Percentiles rank a stretch among this genome's conserved stretches.
Evolutionary conservation across 495 filamentous ascomycete genomes (phyloP).

Genomic region (Neurospora sp.): DNA sequence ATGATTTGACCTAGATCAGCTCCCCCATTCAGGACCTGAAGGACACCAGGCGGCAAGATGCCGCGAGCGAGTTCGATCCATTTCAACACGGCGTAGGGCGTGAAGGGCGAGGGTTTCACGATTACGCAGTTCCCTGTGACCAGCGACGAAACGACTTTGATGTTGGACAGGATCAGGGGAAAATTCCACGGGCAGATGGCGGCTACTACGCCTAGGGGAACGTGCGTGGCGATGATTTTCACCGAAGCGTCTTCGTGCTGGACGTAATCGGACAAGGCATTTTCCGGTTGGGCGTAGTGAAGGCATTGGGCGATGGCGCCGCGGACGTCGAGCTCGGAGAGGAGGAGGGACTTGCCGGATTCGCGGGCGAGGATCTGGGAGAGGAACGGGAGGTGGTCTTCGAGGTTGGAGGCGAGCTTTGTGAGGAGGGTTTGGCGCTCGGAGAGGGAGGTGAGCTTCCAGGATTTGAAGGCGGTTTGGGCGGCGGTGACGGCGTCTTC

Average conservation of each 20-base stretch:
- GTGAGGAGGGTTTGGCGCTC: conserved; percentile 46
- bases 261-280: conserved; percentile 13
- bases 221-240: conserved; percentile 39
- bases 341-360: background rate
- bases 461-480: conserved; percentile 33
- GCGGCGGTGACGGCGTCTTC: conserved; percentile 40
- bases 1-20: conserved; percentile 53
- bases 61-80: conserved; percentile 49
- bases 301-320: conserved; percentile 16
- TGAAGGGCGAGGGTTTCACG: conserved; percentile 55
- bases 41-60: conserved; percentile 53
- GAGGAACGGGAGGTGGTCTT: conserved; percentile 25
- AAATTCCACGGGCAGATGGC: conserved; percentile 60
- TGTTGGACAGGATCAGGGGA: conserved; percentile 42
- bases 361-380: conserved; percentile 22
- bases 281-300: background rate
- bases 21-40: conserved; percentile 62
- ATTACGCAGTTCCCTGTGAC: conserved; percentile 53
- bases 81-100: conserved; percentile 58
- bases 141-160: conserved; percentile 47
- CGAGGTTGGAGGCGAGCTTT: conserved; percentile 37
- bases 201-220: conserved; percentile 42
- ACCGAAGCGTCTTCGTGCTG: conserved; percentile 34
- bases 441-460: conserved; percentile 30
- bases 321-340: conserved; percentile 16